Conservation (phyloP, 495 filamentous ascomycete species). For the Penicillium turbatum region DNA sequence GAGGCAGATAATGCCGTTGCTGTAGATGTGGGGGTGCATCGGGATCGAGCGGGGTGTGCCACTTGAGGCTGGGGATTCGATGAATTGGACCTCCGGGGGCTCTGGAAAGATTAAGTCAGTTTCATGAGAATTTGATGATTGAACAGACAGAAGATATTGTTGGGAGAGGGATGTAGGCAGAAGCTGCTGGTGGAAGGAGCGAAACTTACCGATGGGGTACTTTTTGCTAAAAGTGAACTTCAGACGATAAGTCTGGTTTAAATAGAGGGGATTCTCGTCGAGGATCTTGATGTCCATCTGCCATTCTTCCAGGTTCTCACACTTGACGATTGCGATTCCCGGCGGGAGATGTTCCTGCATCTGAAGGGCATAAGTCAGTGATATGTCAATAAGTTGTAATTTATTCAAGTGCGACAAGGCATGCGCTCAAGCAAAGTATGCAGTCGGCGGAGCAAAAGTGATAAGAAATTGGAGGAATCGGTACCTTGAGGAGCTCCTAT, state of each 20-base stretch:
- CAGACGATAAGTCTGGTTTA: slow-evolving; percentile 72
- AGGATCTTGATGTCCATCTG: slow-evolving; percentile 87
- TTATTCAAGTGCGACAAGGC: not conserved
- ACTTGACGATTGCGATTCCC: slow-evolving; percentile 75
- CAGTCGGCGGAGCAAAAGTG: not conserved
- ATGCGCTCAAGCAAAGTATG: not conserved
- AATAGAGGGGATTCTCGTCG: slow-evolving; percentile 87
- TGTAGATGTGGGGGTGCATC: slow-evolving; percentile 96
- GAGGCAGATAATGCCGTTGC: slow-evolving; percentile 96
- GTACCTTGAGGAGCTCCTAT: slow-evolving; percentile 44
- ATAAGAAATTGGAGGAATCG: slow-evolving; percentile 2
- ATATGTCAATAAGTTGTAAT: too few relatives aligned
- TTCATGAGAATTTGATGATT: not conserved
- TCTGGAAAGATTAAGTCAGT: slow-evolving; percentile 44
- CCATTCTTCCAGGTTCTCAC: slow-evolving; percentile 86
- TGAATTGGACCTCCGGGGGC: slow-evolving; percentile 90
- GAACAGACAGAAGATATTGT: not conserved
- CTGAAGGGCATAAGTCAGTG: slow-evolving; percentile 18
- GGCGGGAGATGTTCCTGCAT: slow-evolving; percentile 50
- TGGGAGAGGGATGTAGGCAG: not conserved
- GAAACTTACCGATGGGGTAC: slow-evolving; percentile 80
- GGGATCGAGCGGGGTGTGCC: slow-evolving; percentile 67
- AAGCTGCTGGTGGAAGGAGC: not conserved
- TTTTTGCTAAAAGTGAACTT: slow-evolving; percentile 77
- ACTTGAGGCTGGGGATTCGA: slow-evolving; percentile 44